Evolutionary conservation across 805 yeast genomes (phyloP).

Genomic region (Saccharomycopsis sp.): DNA sequence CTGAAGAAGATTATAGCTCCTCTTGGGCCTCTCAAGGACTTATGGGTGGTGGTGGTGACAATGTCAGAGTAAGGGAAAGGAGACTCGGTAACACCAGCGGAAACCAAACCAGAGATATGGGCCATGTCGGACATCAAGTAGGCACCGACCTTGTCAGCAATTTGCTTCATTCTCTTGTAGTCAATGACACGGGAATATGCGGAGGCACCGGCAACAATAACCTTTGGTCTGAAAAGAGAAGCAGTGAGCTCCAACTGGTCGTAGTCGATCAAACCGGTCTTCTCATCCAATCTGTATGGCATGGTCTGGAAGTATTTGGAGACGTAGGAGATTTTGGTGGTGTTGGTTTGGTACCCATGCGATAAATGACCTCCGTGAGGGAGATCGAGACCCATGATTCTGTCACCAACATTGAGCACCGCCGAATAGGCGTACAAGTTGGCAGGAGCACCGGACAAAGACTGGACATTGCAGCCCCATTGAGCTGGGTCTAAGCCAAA

Average conservation of each 20-base stretch:
- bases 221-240: conserved; percentile 84
- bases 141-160: conserved; percentile 90
- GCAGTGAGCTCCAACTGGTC: conserved; percentile 82
- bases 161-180: conserved; percentile 82
- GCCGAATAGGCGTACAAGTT: conserved; percentile 91
- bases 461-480: conserved; percentile 98
- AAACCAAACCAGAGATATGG: conserved; percentile 91
- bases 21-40: conserved; percentile 97
- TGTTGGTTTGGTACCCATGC: conserved; percentile 91
- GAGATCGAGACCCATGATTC: conserved; percentile 94
- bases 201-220: conserved; percentile 94
- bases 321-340: conserved; percentile 83
- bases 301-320: conserved; percentile 95
- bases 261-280: conserved; percentile 88
- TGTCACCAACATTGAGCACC: conserved; percentile 78
- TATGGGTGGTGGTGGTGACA: conserved; percentile 97
- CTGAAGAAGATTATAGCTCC: conserved; percentile 98
- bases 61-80: conserved; percentile 93
- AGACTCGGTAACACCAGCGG: conserved; percentile 89
- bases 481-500: conserved; percentile 65
- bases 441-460: conserved; percentile 95
- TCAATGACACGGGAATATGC: conserved; percentile 91
- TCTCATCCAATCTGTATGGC: conserved; percentile 88
- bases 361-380: conserved; percentile 99
- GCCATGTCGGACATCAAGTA: conserved; percentile 95